Evolutionary conservation across 2,329 filamentous ascomycete species (phyloP), one percentile per base, ranked within the genome.

Genomic region (Penicillium sp.): DNA sequence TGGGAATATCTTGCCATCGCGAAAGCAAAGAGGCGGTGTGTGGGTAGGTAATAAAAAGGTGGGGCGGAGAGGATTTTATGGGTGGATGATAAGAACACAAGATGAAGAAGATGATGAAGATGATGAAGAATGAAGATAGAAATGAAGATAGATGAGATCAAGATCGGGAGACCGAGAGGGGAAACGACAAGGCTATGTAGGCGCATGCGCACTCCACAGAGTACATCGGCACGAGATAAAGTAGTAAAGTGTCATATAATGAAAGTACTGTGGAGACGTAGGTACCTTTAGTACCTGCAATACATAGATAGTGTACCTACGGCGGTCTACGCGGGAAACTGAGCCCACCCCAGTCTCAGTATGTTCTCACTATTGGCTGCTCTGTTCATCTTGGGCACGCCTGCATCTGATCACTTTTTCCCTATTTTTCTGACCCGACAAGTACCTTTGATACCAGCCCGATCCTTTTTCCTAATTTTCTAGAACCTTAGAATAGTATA

Each of bases 301-400:
- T 18, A 33, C 32, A 33, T 18, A 33, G n/a, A 18, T 4, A 4
- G 10, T 12, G 51, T 56, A 58, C 53, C 28, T 45, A 29, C 41
- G 52, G 54, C 43, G 46, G 55, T 56, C 50, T 54, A 39, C 50
- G 50, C 53, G 51, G 40, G 27, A 49, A 46, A 37, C 15, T 33
- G 44, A 46, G 47, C 39, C 38, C 27, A 46, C 37, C 44, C 32
- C 28, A 7, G 20, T 27, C 38, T 27, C 12, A 25, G 45, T 29
- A 13, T 18, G 15, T 46, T 29, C 45, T 44, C 43, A 35, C 46
- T 44, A 59, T 58, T 57, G 64, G 54, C 92, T 92, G 77, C 90
- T 87, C 78, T 87, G 88, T 86, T 95, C 95, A 42, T 80, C 89
- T 60, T 58, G 57, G 57, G 57, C 57, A 59, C 50, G 54, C 55